phyloP scores from a whole-genome alignment of 2,329 filamentous ascomycete genomes.

The Ceratocystiopsis brevicomis region DNA sequence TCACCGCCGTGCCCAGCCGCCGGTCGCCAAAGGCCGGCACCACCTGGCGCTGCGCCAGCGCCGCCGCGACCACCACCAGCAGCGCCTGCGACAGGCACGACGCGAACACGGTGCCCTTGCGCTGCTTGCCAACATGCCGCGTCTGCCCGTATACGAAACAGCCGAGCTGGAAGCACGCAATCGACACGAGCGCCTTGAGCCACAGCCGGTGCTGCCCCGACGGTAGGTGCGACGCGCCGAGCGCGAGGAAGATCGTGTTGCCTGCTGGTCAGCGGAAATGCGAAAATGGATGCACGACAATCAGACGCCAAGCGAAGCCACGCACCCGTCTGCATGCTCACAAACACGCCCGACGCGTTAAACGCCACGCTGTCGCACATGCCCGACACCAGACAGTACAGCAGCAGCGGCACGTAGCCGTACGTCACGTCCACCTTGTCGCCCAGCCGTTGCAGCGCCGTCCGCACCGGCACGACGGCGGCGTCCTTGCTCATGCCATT shows the following conservation, averaged over 20 bases:
- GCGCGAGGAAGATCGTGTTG: conserved; percentile 63
- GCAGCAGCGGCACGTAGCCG: conserved; percentile 48
- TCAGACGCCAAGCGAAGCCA: conserved; percentile 3
- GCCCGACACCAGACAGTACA: conserved; percentile 61
- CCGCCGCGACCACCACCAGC: conserved; percentile 32
- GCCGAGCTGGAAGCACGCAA: conserved; percentile 51
- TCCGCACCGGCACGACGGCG: too few species aligned
- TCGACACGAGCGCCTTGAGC: conserved; percentile 52
- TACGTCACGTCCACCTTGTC: conserved; percentile 7
- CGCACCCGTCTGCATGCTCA: conserved; percentile 65
- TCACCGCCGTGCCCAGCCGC: conserved; percentile 9
- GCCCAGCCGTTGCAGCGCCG: background rate
- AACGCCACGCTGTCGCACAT: conserved; percentile 59
- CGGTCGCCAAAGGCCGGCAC: conserved; percentile 22
- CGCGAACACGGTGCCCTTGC: conserved; percentile 43
- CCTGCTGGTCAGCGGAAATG: conserved; percentile 20
- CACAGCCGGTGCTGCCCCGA: conserved; percentile 36
- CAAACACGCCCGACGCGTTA: conserved; percentile 62
- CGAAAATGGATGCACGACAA: background rate
- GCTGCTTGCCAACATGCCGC: conserved; percentile 42
- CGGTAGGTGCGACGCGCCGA: conserved; percentile 38
- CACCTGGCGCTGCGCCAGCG: conserved; percentile 27
- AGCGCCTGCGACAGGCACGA: conserved; percentile 36
- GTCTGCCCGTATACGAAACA: conserved; percentile 53
- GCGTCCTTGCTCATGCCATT: background rate